Percentiles rank a stretch among this genome's conserved stretches.
Evolutionary conservation across 176 grass and related monocot genomes (phyloP).

Genomic region (Bothriochloa decipiens): DNA sequence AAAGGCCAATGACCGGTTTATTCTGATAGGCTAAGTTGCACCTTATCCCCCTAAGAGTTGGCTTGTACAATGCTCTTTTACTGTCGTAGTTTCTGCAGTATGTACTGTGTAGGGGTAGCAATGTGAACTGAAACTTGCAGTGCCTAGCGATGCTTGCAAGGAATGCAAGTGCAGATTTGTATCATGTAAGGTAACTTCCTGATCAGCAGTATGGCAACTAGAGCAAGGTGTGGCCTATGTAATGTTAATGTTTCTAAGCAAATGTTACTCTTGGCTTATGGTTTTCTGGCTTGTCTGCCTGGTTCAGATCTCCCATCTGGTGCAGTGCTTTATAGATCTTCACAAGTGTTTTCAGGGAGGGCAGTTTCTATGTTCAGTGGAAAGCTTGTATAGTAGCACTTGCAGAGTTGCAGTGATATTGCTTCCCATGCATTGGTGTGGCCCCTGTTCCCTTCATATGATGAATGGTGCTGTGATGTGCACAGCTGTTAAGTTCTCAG

Average conservation of each 20-base stretch:
- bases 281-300: neutral
- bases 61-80: neutral
- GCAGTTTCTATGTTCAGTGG: neutral
- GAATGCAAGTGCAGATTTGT: conserved; percentile 7
- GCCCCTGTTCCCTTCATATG: neutral
- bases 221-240: neutral
- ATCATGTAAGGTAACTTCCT: neutral
- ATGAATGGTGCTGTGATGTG: too few relatives aligned
- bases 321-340: neutral
- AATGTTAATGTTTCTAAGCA: neutral
- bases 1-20: neutral
- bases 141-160: neutral
- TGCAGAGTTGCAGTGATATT: neutral
- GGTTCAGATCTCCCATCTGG: neutral
- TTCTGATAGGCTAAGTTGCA: neutral
- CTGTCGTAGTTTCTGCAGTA: neutral
- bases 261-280: neutral
- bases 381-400: neutral
- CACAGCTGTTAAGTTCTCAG: too few relatives aligned
- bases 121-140: conserved; percentile 1
- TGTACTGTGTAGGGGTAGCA: neutral
- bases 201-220: neutral
- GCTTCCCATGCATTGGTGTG: neutral
- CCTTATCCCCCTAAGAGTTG: neutral
- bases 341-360: neutral